A percentile compares a stretch with the other conserved stretches of the same genome.
Evolutionary conservation across 2,329 filamentous ascomycete genomes (phyloP).

Genomic region (Ophiostoma sp.): DNA sequence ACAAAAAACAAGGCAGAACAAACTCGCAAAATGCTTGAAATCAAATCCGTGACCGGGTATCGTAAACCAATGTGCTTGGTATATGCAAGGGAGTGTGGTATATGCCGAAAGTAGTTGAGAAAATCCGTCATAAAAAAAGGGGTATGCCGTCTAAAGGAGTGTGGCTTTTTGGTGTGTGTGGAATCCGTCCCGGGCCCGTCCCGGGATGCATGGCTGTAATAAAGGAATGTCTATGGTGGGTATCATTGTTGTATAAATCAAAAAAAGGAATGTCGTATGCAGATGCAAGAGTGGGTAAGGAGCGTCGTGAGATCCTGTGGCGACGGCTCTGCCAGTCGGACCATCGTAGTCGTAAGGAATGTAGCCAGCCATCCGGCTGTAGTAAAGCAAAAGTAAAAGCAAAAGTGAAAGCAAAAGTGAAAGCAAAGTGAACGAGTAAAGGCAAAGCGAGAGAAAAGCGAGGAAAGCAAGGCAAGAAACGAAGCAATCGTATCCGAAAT

Average conservation of each 20-base stretch:
- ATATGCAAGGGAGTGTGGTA: slow-evolving; percentile 44
- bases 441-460: slow-evolving; percentile 13
- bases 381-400: slow-evolving; percentile 28
- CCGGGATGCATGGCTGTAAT: neutral
- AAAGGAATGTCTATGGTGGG: slow-evolving; percentile 15
- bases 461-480: neutral
- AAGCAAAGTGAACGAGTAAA: slow-evolving; percentile 17
- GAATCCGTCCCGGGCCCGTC: neutral
- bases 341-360: slow-evolving; percentile 23
- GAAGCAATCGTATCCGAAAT: neutral
- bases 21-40: slow-evolving; percentile 16
- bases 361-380: slow-evolving; percentile 24
- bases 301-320: slow-evolving; percentile 34
- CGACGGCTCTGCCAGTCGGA: slow-evolving; percentile 27
- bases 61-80: slow-evolving; percentile 35
- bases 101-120: slow-evolving; percentile 29
- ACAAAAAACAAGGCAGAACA: slow-evolving; percentile 2
- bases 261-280: neutral
- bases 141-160: slow-evolving; percentile 31
- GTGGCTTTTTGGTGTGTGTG: slow-evolving; percentile 28
- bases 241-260: neutral
- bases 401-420: slow-evolving; percentile 30
- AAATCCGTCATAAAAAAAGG: slow-evolving; percentile 33
- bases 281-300: slow-evolving; percentile 20
- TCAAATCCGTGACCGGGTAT: slow-evolving; percentile 43